Evolutionary conservation across 768 basidiomycete genomes (phyloP).

Genomic region (Tremella yokohamensis): DNA sequence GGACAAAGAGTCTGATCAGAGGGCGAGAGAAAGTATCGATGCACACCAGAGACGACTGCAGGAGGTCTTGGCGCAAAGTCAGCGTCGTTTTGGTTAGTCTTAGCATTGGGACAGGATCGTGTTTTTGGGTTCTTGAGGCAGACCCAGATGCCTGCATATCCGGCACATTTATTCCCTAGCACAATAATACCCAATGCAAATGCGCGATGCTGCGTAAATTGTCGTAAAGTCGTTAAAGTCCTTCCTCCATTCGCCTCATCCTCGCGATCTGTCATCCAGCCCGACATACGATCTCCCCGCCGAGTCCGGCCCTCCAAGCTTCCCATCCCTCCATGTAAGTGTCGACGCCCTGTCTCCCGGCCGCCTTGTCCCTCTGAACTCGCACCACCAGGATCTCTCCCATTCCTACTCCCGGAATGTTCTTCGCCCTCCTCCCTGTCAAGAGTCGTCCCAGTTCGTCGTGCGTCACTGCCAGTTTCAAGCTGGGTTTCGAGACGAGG

Average conservation of each 20-base stretch:
- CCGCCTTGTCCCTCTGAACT: conserved; percentile 59
- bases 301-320: conserved; percentile 69
- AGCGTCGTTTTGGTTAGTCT: background rate
- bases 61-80: background rate
- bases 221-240: conserved; percentile 3
- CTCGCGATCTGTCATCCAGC: conserved; percentile 58
- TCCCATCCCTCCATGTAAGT: conserved; percentile 87
- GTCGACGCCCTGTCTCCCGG: conserved; percentile 46
- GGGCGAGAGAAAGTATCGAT: conserved; percentile 1
- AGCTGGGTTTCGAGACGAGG: conserved; percentile 78
- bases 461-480: conserved; percentile 69
- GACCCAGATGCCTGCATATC: too few relatives aligned
- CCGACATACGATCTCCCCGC: conserved; percentile 84
- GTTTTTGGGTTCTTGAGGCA: too few relatives aligned
- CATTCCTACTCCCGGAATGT: conserved; percentile 76
- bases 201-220: conserved; percentile 1
- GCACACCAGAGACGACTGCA: conserved; percentile 1
- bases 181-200: too few relatives aligned
- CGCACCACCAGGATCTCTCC: conserved; percentile 87
- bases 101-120: too few relatives aligned
- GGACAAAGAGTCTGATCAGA: conserved; percentile 4
- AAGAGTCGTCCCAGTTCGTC: conserved; percentile 74
- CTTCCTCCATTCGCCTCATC: background rate
- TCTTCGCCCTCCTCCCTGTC: conserved; percentile 74
- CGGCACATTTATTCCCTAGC: too few relatives aligned